These are phyloP conservation scores for Calocera viscosa DNA, from an alignment of 768 basidiomycete genomes.

Conservation along the genomic window DNA sequence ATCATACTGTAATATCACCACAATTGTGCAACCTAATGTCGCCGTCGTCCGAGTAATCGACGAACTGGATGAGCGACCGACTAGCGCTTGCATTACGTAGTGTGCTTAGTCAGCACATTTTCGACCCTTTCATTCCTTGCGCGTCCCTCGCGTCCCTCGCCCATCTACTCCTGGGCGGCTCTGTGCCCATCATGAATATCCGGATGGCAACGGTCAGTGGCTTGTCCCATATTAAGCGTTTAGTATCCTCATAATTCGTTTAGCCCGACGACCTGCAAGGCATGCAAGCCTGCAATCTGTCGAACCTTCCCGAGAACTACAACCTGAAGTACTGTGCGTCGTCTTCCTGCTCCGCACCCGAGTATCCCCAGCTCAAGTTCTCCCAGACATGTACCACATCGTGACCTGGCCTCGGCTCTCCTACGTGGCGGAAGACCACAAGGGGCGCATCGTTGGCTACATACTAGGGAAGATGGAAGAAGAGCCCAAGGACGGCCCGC, in stretches of 20 bases:
- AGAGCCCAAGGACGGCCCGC: conserved; percentile 45
- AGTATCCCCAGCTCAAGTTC: not conserved
- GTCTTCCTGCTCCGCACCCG: not conserved
- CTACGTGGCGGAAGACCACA: conserved; percentile 36
- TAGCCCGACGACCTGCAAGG: conserved; percentile 35
- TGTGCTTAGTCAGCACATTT: not conserved
- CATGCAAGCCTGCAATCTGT: conserved; percentile 39
- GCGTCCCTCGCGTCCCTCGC: not conserved
- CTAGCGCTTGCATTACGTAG: too few species aligned
- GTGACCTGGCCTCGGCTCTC: conserved; percentile 38
- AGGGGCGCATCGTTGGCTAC: conserved; percentile 37
- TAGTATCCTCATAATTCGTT: not conserved
- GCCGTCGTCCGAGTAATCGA: too few species aligned
- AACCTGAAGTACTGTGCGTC: conserved; percentile 20
- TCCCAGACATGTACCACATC: conserved; percentile 35
- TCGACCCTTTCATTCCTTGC: not conserved
- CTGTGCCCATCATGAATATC: not conserved
- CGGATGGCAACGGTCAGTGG: not conserved
- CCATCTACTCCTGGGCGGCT: not conserved
- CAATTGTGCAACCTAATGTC: not conserved
- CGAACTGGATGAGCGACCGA: too few species aligned
- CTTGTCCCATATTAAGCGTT: not conserved
- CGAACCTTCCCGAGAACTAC: conserved; percentile 36
- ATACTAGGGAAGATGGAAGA: conserved; percentile 43
- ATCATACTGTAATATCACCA: not conserved